Base-by-base conservation (phyloP, 2,329 filamentous ascomycete species). In the Zymoseptoria ardabiliae region DNA sequence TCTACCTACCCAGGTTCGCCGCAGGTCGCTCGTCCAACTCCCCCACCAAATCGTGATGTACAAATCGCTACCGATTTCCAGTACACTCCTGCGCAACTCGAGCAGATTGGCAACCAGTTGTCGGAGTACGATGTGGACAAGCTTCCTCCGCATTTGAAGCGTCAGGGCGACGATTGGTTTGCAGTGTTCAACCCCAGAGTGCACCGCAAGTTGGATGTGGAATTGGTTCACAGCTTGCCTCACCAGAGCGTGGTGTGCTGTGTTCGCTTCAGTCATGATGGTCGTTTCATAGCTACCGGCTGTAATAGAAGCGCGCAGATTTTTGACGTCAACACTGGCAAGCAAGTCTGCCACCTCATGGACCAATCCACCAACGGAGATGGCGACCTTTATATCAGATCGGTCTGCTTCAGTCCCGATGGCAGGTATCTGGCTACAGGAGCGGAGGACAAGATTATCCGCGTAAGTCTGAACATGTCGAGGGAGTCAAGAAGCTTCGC, bases 221-320 rank as follows among this genome's bases (percentile, higher is more conserved):
- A 97, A 65, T 82, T 99, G 48, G 88, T 97, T 53, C 94, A 97
- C 77, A 96, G 91, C 58, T 82, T 99, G 56, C 85, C 86, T 61
- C 94, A 99, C 71, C 90, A 96, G 72, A 97, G 93, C 69, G 94
- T 99, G 3, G 94, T 99, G 0, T 99, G 94, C 82, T 99, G 94
- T 73, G 94, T 99, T 41, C 85, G 94, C 60, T 99, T 99, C 80
- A 97, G 93, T 73, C 85, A 89, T 58, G 94, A 99, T 71, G 94
- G 94, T 67, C 92, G 96, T 72, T 97, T 90, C 68, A 89, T 99
- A 58, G 94, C 94, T 7, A 99, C 94, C 4, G 94, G 94, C 50
- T 97, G 94, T 81, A 99, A 99, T 76, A 83, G 92, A 64, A 96
- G 91, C n/a, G 94, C 94, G n/a, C 93, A 97, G 76, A 99, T 99